Base-by-base conservation (phyloP, 1,284 basidiomycete species). In the Apiotrichum domesticum region DNA sequence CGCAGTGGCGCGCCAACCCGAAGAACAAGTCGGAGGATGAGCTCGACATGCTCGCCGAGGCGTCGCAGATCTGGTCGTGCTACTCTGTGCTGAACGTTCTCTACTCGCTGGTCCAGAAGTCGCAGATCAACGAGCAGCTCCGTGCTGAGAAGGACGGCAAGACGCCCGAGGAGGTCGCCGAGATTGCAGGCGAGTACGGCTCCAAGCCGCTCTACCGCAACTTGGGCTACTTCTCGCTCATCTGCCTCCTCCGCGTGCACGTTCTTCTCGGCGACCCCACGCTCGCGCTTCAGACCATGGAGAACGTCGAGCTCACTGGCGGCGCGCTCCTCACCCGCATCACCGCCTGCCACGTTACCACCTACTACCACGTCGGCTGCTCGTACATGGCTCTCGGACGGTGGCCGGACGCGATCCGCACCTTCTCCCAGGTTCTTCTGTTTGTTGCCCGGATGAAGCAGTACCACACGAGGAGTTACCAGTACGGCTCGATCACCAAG, bases 401-500 rank as follows among this genome's bases (percentile, higher is more conserved):
- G 62, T 97, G 95, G 77, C 86, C 94, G 6, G 95, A 98, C 73
- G 94, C 94, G 33, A 92, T 92, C 73, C 87, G 92, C 54, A 86
- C 90, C 13, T 95, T 97, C 72, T 88, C 92, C 47, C 87, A 88
- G 37, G 90, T 96, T 67, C 81, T 98, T 49, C 94, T 95, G 79
- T 93, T 93, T 80, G 88, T 94, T 71, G 85, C 88, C 78, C 83
- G 89, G 44, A 94, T 89, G 85, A 83, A 90, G 65, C 90, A 94
- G 73, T 97, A 96, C 77, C 93, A 97, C 79, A 96, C 92, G 6
- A 81, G 93, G 62, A 90, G 88, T 72, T 96, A 96, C 75, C 93
- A 97, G 76, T 96, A 96, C 70, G 94, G 97, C 69, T 92, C 95
- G 88, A 96, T 98, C 78, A 93, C 87, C 81, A 98, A 97, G 81